Evolutionary conservation across 1,284 basidiomycete species (phyloP), one percentile per base, ranked within the genome.

Genomic region (Coniophora puteana): DNA sequence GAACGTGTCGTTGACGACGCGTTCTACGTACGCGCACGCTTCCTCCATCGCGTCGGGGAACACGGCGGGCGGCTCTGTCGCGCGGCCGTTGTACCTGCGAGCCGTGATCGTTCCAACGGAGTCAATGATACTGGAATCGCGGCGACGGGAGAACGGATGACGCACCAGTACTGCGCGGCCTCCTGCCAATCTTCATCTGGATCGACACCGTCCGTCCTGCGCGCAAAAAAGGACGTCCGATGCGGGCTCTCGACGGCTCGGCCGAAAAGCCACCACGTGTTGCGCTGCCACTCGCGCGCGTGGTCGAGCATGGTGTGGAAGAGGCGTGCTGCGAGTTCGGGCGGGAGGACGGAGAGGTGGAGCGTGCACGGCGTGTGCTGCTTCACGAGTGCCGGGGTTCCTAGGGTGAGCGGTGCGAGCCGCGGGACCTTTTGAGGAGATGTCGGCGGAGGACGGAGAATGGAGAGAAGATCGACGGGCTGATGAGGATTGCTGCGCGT

Each of bases 211-310:
- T 69, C 65, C 18, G 62, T 66, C 46, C 60, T 65, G 26, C 84
- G 67, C 13, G 76, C 75, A 58, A 80, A 92, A 61, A 92, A 90
- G 0, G 81, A 78, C 0, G 89, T 89, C n/a, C 78, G 71, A 62
- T 93, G 89, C 2, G 89, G 87, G 46, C 83, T 87, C 62, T 89
- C 85, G 2, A 92, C 90, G 18, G 89, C 49, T 14, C 82, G 72
- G 52, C 91, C 87, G 57, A 87, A 84, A 8, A 93, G 67, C 78
- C 80, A 90, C 89, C 89, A 93, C 53, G 81, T 85, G 51, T 89
- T 90, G 31, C 78, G 66, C 40, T 75, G 66, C 89, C 89, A 91
- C 6, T 61, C 56, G 36, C 61, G 67, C 18, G 85, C 80, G n/a
- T 69, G 63, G 37, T 78, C 69, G 8, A 81, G 43, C 82, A 89